Conservation (phyloP, 202 grass and related monocot species). For the Carex sylvatica region DNA sequence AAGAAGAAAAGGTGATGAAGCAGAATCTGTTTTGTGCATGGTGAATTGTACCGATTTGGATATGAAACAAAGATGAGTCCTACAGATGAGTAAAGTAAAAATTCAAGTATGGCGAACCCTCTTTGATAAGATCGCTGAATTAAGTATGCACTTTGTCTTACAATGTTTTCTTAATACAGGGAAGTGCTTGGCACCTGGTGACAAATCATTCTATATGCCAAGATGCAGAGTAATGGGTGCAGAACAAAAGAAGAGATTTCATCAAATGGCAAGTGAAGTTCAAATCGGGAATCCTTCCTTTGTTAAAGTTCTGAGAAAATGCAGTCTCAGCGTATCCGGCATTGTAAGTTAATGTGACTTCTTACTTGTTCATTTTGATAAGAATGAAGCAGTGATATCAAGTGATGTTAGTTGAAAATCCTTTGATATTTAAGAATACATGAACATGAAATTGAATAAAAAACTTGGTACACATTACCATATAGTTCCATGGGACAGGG, state of each 20-base stretch:
- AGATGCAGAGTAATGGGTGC: not conserved
- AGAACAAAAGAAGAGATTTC: not conserved
- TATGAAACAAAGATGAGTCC: not conserved
- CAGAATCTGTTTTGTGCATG: not conserved
- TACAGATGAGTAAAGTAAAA: not conserved
- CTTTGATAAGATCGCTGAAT: not conserved
- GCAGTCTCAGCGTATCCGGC: not conserved
- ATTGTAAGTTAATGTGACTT: not conserved
- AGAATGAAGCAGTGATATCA: not conserved
- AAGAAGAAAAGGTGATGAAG: not conserved
- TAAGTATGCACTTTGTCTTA: not conserved
- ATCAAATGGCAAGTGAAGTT: not conserved
- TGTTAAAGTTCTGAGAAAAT: not conserved
- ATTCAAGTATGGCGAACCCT: not conserved
- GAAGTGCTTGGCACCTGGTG: not conserved
- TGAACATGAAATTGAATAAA: not conserved
- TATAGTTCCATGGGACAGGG: not conserved
- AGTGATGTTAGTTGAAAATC: not conserved
- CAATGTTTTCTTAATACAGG: not conserved
- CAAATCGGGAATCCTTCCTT: slow-evolving; percentile 1
- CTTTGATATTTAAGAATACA: not conserved
- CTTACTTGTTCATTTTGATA: not conserved
- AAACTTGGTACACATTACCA: not conserved
- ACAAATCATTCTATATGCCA: not conserved
- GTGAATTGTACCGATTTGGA: no score